A percentile compares a stretch with the other conserved stretches of the same genome.
Evolutionary conservation across 768 basidiomycete genomes (phyloP).

Genomic region (Lanmaoa pseudosensibilis): DNA sequence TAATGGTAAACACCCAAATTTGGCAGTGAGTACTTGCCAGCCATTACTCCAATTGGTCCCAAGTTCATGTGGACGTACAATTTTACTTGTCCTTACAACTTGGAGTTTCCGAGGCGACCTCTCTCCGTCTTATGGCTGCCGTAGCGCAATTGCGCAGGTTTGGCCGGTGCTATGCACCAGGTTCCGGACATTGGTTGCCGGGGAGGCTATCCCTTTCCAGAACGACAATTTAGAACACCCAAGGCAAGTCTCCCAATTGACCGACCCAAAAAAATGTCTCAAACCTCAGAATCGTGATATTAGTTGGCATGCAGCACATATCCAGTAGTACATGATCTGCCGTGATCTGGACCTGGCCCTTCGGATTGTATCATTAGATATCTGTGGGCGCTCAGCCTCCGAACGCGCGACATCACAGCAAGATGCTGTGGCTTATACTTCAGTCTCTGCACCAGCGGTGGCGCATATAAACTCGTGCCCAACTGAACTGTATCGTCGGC

Average conservation of each 20-base stretch:
- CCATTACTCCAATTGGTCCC: background rate
- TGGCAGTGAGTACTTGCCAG: background rate
- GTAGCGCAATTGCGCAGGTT: background rate
- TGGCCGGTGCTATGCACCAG: conserved; percentile 3
- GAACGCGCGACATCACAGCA: conserved; percentile 20
- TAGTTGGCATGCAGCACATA: conserved; percentile 14
- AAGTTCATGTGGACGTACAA: background rate
- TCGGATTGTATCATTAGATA: background rate
- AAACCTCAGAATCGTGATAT: conserved; percentile 23
- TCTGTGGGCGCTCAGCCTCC: conserved; percentile 1
- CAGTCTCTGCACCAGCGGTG: background rate
- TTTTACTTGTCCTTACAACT: background rate
- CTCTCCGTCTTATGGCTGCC: background rate
- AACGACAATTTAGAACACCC: conserved; percentile 9
- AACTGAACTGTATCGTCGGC: background rate
- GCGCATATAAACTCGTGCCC: conserved; percentile 14
- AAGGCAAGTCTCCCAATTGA: background rate
- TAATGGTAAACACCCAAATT: conserved; percentile 9
- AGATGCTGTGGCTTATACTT: conserved; percentile 20
- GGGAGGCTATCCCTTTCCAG: conserved; percentile 20
- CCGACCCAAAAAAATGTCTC: background rate
- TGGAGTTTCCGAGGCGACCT: background rate
- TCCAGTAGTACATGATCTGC: background rate
- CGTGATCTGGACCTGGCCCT: conserved; percentile 1
- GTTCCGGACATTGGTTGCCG: background rate